Percentiles rank a stretch among this genome's conserved stretches.
phyloP scores from a whole-genome alignment of 2,329 filamentous ascomycete species.

The Hypoxylon sp. region DNA sequence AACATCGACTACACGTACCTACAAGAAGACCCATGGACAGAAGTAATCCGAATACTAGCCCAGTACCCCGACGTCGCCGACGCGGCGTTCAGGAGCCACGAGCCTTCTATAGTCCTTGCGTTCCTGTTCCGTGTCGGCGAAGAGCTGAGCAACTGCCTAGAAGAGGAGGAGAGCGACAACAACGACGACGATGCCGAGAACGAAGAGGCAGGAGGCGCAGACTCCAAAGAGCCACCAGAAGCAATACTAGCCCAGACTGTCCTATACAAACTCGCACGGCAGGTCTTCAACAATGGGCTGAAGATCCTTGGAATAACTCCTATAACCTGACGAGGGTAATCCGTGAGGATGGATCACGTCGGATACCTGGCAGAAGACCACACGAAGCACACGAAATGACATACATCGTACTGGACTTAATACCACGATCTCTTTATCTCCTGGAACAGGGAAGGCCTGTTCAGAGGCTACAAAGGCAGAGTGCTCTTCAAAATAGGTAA shows the following conservation, averaged over 20 bases:
- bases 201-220: constrained; percentile 22
- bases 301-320: constrained; percentile 32
- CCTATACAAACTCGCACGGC: constrained; percentile 39
- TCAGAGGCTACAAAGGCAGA: neutral
- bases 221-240: constrained; percentile 27
- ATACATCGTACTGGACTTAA: neutral
- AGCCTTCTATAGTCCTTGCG: constrained; percentile 74
- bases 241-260: constrained; percentile 39
- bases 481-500: neutral
- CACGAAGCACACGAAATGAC: too few species aligned
- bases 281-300: constrained; percentile 45
- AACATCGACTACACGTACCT: constrained; percentile 61
- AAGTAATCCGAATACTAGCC: constrained; percentile 71
- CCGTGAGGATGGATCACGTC: neutral
- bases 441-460: neutral
- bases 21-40: constrained; percentile 54
- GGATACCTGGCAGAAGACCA: neutral
- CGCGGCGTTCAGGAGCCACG: constrained; percentile 74
- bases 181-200: constrained; percentile 27
- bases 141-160: constrained; percentile 36
- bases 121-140: constrained; percentile 62
- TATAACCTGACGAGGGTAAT: constrained; percentile 1
- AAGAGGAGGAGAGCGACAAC: constrained; percentile 22
- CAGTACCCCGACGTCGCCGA: constrained; percentile 76
- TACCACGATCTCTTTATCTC: neutral